phyloP scores from a whole-genome alignment of 2,329 filamentous ascomycete genomes.

The Stenocarpella maydis region DNA sequence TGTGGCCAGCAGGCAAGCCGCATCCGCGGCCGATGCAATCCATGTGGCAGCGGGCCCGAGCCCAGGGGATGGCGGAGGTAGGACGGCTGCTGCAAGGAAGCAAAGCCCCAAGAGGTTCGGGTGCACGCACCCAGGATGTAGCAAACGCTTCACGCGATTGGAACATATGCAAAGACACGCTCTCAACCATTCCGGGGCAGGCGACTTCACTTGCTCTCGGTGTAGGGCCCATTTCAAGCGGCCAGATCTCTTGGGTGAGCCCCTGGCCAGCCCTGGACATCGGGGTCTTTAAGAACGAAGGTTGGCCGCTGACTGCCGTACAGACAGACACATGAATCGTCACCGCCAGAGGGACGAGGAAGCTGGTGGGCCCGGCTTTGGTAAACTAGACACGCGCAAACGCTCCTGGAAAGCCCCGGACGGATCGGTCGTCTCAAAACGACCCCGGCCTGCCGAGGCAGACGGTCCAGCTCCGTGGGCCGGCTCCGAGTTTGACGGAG shows the following conservation, averaged over 20 bases:
- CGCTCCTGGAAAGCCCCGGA: conserved; percentile 63
- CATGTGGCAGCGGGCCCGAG: not conserved
- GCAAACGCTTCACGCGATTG: conserved; percentile 62
- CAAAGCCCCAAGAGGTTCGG: conserved; percentile 36
- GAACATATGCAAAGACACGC: conserved; percentile 67
- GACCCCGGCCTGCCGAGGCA: conserved; percentile 38
- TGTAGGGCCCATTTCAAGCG: conserved; percentile 69
- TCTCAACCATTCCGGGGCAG: conserved; percentile 60
- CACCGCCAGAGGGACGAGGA: conserved; percentile 63
- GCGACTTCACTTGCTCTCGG: conserved; percentile 63
- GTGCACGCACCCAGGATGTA: conserved; percentile 57
- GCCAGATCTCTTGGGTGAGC: conserved; percentile 64
- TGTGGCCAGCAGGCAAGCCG: not conserved
- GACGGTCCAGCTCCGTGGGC: conserved; percentile 22
- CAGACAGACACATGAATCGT: conserved; percentile 66
- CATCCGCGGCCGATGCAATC: conserved; percentile 13
- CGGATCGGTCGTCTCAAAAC: conserved; percentile 59
- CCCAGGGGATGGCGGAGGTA: not conserved
- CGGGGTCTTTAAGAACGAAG: too few relatives aligned
- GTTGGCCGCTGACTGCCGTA: conserved; percentile 34
- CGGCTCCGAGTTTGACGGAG: conserved; percentile 6
- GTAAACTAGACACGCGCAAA: conserved; percentile 62
- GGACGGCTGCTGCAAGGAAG: conserved; percentile 4
- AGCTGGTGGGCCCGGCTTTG: conserved; percentile 60
- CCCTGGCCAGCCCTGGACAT: not conserved